phyloP scores from a whole-genome alignment of 1,284 basidiomycete species.

The Cystobasidium sp. region DNA sequence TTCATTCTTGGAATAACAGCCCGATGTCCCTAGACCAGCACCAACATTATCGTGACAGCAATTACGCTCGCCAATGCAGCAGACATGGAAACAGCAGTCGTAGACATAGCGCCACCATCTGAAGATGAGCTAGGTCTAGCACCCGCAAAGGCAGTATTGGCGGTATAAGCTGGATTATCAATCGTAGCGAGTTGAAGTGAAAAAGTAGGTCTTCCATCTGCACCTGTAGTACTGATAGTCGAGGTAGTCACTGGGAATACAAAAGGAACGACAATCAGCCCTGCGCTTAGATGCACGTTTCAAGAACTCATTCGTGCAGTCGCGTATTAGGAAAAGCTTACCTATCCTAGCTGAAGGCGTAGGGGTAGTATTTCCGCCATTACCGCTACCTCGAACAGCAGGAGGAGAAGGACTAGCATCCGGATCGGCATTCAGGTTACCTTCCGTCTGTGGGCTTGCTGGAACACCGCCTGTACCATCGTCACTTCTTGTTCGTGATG shows the following conservation, averaged over 20 bases:
- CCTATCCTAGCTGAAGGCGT: conserved; percentile 3
- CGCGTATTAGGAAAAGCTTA: background rate
- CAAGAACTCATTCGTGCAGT: background rate
- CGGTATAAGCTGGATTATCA: conserved; percentile 25
- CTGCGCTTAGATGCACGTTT: background rate
- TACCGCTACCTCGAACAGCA: background rate
- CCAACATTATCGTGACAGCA: too few species aligned
- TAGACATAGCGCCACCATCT: background rate
- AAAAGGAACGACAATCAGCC: background rate
- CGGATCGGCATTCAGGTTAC: background rate
- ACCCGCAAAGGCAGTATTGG: conserved; percentile 14
- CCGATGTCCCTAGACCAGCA: too few species aligned
- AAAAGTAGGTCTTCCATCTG: conserved; percentile 20
- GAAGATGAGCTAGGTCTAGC: background rate
- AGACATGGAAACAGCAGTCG: background rate
- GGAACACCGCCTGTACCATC: too few species aligned
- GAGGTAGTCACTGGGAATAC: conserved; percentile 1
- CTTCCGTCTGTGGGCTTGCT: too few species aligned
- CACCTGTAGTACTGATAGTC: conserved; percentile 25
- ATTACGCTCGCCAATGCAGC: too few species aligned
- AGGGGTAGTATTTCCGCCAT: conserved; percentile 3
- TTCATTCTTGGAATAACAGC: too few species aligned
- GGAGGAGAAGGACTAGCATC: background rate
- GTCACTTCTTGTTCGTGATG: too few species aligned
- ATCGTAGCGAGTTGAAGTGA: conserved; percentile 15